phyloP scores from a whole-genome alignment of 345 rosid species.

The Streptanthus diversifolius region DNA sequence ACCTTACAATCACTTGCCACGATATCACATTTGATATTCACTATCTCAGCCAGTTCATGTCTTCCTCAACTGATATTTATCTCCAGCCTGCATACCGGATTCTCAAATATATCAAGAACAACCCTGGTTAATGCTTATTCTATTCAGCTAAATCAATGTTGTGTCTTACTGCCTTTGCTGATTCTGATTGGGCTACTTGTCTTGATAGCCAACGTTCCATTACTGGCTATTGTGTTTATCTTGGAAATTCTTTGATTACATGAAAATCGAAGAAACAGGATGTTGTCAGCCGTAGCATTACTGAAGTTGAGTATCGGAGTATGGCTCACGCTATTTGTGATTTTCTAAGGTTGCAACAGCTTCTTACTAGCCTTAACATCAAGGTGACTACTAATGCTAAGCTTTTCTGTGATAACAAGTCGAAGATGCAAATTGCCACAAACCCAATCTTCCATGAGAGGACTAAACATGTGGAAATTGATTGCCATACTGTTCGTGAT shows the following conservation, averaged over 20 bases:
- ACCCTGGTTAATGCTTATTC: not conserved
- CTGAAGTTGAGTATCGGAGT: not conserved
- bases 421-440: not conserved
- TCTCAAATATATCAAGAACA: accelerated
- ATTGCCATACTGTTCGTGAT: too few relatives aligned
- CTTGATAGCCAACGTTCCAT: accelerated
- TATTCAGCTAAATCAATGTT: accelerated
- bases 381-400: not conserved
- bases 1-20: accelerated
- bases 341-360: not conserved
- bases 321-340: not conserved
- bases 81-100: not conserved
- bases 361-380: not conserved
- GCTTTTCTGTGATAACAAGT: not conserved
- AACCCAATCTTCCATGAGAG: too few relatives aligned
- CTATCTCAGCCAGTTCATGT: not conserved
- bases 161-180: not conserved
- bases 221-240: not conserved
- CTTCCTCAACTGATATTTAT: not conserved
- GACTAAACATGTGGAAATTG: too few relatives aligned
- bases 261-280: not conserved
- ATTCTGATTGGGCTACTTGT: not conserved
- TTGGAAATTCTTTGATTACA: accelerated
- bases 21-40: not conserved
- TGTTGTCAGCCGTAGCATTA: not conserved